Percentiles rank a stretch among this genome's conserved stretches.
Conservation (phyloP, 208 protist species). For the Acanthamoeba triangularis region DNA sequence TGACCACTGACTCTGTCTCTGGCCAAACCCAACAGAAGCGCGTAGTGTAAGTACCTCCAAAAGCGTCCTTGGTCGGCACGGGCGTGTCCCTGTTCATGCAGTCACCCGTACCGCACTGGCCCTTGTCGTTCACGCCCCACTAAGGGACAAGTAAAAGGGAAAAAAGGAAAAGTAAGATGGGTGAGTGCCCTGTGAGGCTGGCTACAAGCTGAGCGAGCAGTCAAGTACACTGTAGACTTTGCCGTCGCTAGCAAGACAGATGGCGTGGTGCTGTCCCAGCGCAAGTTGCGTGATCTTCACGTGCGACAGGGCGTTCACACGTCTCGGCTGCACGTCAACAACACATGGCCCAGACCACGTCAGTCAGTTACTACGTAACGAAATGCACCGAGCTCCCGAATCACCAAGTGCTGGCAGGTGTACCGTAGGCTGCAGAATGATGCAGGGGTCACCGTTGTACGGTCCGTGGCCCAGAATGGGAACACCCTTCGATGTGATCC, state of each 20-base stretch:
- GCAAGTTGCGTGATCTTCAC: constrained; percentile 14
- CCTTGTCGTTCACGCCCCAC: constrained; percentile 53
- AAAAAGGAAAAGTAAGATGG: no score
- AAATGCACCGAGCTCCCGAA: neutral
- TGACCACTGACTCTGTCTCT: no score
- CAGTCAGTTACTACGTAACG: no score
- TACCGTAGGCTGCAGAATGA: neutral
- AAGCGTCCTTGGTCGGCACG: neutral
- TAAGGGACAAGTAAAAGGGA: neutral
- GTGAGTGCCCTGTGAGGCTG: no score
- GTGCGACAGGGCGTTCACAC: neutral
- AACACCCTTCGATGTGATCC: neutral
- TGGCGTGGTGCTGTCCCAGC: neutral
- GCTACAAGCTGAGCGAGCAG: no score
- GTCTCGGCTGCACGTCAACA: constrained; percentile 1
- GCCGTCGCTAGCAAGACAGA: constrained; percentile 15
- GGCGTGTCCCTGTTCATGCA: constrained; percentile 17
- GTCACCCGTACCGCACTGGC: constrained; percentile 35
- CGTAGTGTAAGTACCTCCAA: neutral
- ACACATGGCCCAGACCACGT: neutral
- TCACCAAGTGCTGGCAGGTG: neutral
- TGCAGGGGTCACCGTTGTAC: neutral
- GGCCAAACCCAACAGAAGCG: no score
- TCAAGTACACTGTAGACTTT: constrained; percentile 4
- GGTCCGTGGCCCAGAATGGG: constrained; percentile 6